Percentiles rank a stretch among this genome's conserved stretches.
phyloP scores from a whole-genome alignment of 1,284 basidiomycete genomes.

The Megacollybia platyphylla region DNA sequence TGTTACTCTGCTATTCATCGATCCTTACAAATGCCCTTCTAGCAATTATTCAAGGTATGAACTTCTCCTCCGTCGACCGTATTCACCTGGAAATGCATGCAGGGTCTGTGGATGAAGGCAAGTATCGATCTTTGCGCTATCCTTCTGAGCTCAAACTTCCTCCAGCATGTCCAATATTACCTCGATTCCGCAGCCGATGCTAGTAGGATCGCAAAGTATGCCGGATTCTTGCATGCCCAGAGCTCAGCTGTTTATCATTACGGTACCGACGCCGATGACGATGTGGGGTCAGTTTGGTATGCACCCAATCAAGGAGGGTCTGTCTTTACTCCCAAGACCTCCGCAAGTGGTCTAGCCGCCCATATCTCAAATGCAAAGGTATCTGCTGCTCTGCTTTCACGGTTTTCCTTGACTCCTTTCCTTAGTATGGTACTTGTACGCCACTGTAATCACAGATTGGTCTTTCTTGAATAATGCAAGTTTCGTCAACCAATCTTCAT shows the following conservation, averaged over 20 bases:
- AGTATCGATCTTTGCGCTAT: not conserved
- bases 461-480: not conserved
- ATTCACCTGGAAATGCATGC: not conserved
- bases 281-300: constrained; percentile 38
- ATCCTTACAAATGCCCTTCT: not conserved
- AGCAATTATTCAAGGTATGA: constrained; percentile 34
- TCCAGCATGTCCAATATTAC: constrained; percentile 24
- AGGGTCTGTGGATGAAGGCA: constrained; percentile 28
- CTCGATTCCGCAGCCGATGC: constrained; percentile 23
- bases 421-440: not conserved
- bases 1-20: not conserved
- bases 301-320: constrained; percentile 18
- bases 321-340: constrained; percentile 16
- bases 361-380: not conserved
- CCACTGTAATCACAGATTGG: not conserved
- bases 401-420: too few relatives aligned
- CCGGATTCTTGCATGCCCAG: constrained; percentile 24
- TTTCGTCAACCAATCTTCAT: not conserved
- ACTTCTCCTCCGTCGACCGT: not conserved
- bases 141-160: not conserved
- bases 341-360: constrained; percentile 16
- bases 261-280: constrained; percentile 12
- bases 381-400: too few relatives aligned
- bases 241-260: constrained; percentile 23
- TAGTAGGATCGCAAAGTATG: constrained; percentile 22